Evolutionary conservation across 192 early-diverging fungal species (phyloP).

Genomic region (Coemansia sp.): DNA sequence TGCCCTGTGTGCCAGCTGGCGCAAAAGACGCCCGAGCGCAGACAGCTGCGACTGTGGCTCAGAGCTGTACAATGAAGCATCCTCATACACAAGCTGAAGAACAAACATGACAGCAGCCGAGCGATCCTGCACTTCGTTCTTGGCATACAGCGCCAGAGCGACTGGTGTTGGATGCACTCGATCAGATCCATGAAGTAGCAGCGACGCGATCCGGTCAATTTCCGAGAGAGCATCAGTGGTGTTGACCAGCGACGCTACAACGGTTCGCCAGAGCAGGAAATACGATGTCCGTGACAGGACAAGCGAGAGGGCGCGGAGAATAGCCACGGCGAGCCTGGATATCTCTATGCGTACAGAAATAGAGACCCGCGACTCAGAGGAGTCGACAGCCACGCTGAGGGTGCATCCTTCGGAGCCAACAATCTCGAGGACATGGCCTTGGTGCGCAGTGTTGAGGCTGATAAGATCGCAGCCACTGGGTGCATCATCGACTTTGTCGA

Average conservation of each 20-base stretch:
- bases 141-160: conserved; percentile 16
- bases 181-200: conserved; percentile 28
- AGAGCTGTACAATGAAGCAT: conserved; percentile 22
- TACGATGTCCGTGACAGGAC: conserved; percentile 25
- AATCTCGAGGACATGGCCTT: conserved; percentile 8
- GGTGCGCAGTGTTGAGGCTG: conserved; percentile 2
- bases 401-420: conserved; percentile 7
- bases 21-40: conserved; percentile 19
- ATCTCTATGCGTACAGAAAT: conserved; percentile 14
- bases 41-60: conserved; percentile 19
- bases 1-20: conserved; percentile 17
- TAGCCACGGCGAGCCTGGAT: conserved; percentile 14
- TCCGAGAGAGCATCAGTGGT: conserved; percentile 6
- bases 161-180: conserved; percentile 2
- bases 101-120: conserved; percentile 35
- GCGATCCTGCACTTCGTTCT: conserved; percentile 29
- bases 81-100: conserved; percentile 42
- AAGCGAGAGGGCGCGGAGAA: conserved; percentile 26
- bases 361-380: not conserved
- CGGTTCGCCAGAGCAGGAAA: conserved; percentile 17
- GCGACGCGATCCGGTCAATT: conserved; percentile 17
- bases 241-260: conserved; percentile 15
- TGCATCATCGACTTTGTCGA: not conserved
- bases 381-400: conserved; percentile 1
- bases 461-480: not conserved